These are phyloP conservation scores for Myxozyma geophila DNA, from an alignment of 805 yeast species.

Conservation along the genomic window DNA sequence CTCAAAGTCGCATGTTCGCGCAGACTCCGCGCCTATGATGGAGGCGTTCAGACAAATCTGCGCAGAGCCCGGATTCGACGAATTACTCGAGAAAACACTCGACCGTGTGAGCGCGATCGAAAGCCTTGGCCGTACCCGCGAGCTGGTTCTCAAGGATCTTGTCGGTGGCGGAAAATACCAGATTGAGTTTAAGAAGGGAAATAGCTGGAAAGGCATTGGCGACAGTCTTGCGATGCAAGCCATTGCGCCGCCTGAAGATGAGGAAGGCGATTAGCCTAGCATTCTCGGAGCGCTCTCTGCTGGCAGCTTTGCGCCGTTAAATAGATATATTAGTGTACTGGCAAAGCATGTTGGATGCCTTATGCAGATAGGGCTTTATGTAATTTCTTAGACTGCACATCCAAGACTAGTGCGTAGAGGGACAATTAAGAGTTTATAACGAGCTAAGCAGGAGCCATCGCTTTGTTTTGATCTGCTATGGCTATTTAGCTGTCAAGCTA, in stretches of 20 bases:
- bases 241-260: conserved; percentile 18
- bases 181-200: conserved; percentile 19
- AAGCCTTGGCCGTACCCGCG: conserved; percentile 76
- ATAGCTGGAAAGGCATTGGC: neutral
- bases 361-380: too few species aligned
- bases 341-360: too few species aligned
- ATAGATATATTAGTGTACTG: too few species aligned
- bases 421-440: too few species aligned
- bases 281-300: neutral
- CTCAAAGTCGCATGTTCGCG: conserved; percentile 68
- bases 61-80: conserved; percentile 69
- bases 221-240: conserved; percentile 2
- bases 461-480: too few species aligned
- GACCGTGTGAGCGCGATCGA: conserved; percentile 77
- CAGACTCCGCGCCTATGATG: conserved; percentile 89
- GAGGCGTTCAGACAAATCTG: conserved; percentile 82
- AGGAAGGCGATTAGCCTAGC: neutral
- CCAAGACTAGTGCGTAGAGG: too few species aligned
- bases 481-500: too few species aligned
- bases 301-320: neutral
- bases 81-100: conserved; percentile 64
- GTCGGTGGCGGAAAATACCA: conserved; percentile 39
- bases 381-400: too few species aligned
- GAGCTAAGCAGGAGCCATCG: too few species aligned
- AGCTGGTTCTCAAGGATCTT: conserved; percentile 71